Evolutionary conservation across 2,329 filamentous ascomycete species (phyloP).

Genomic region (Pestalotiopsis fici): DNA sequence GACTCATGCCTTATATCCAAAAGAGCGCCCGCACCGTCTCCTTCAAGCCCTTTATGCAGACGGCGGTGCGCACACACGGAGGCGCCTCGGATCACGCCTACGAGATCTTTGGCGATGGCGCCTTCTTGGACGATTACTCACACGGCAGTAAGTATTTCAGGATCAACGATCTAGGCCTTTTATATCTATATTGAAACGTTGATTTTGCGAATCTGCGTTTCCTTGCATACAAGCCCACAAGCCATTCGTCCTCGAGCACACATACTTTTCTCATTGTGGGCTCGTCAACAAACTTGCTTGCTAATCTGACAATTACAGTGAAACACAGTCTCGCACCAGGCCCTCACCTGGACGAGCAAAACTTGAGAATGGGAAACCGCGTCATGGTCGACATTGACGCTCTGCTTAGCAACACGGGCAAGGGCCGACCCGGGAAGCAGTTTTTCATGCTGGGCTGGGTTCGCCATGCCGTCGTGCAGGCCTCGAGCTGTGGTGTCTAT

Average conservation of each 20-base stretch:
- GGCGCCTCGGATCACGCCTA: slow-evolving; percentile 1
- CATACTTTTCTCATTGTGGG: too few species aligned
- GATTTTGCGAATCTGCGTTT: too few species aligned
- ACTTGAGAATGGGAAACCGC: slow-evolving; percentile 7
- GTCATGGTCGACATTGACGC: neutral
- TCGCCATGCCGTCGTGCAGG: slow-evolving; percentile 14
- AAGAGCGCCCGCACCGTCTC: slow-evolving; percentile 7
- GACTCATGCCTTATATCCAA: slow-evolving; percentile 6
- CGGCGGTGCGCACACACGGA: neutral
- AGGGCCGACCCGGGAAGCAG: neutral
- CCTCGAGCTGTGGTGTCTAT: slow-evolving; percentile 15
- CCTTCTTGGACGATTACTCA: neutral
- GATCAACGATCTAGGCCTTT: too few species aligned
- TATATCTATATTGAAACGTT: too few species aligned
- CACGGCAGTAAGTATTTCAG: neutral
- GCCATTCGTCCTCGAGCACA: too few species aligned
- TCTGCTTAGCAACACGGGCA: neutral
- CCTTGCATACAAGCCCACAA: too few species aligned
- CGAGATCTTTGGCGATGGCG: neutral
- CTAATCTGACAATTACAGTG: neutral
- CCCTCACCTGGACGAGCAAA: slow-evolving; percentile 6
- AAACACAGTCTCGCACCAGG: neutral
- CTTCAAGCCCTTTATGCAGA: slow-evolving; percentile 6
- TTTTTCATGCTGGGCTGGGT: slow-evolving; percentile 14
- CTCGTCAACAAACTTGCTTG: neutral